Conservation (phyloP, 371 early-diverging fungal species). For the Ecytonucleospora hepatopenaei region DNA sequence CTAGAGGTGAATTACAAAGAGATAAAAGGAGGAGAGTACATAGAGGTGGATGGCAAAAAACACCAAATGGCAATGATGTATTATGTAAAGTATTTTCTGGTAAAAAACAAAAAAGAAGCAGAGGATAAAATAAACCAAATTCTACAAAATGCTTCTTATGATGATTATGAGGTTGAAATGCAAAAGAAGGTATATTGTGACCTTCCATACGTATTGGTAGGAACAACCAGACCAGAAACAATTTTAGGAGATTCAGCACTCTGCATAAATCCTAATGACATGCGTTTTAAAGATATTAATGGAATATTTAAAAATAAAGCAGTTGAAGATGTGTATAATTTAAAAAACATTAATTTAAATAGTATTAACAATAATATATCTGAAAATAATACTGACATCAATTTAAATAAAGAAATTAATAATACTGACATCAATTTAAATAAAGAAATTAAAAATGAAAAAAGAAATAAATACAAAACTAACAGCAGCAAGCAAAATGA, state of each 20-base stretch:
- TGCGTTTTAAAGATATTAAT: conserved; percentile 60
- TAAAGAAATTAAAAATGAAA: conserved; percentile 6
- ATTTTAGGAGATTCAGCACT: conserved; percentile 95
- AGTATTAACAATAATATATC: no score
- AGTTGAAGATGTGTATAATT: not conserved
- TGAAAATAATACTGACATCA: no score
- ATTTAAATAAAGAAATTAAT: no score
- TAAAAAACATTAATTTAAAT: not conserved
- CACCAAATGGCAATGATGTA: conserved; percentile 91
- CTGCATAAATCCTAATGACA: conserved; percentile 79
- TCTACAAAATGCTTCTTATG: not conserved
- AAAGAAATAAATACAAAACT: conserved; percentile 15
- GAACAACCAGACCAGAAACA: conserved; percentile 96
- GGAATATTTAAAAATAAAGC: conserved; percentile 8
- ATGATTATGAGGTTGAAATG: no score
- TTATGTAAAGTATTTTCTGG: conserved; percentile 59
- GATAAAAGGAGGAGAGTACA: conserved; percentile 32
- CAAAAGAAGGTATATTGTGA: conserved; percentile 5
- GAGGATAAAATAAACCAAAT: not conserved
- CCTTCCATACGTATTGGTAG: conserved; percentile 66
- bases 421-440: not conserved
- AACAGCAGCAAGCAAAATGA: conserved; percentile 57
- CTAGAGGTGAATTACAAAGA: conserved; percentile 63
- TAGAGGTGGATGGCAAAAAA: conserved; percentile 62
- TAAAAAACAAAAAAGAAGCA: not conserved